A percentile compares a stretch with the other conserved stretches of the same genome.
These are phyloP conservation scores for Pseudogymnoascus sp. DNA, from an alignment of 2,329 filamentous ascomycete genomes.

Conservation along the genomic window DNA sequence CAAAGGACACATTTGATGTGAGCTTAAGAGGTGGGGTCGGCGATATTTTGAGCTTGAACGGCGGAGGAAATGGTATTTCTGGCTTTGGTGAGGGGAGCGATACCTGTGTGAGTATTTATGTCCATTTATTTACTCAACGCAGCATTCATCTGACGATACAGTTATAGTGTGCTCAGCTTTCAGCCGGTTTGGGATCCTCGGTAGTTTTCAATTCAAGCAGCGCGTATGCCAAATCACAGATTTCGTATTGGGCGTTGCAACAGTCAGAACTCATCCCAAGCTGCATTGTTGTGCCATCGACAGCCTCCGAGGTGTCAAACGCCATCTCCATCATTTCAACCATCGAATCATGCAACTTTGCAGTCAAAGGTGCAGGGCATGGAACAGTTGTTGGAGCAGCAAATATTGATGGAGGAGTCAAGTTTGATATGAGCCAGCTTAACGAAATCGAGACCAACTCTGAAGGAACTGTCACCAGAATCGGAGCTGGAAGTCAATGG, in stretches of 20 bases:
- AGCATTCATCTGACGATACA: not conserved
- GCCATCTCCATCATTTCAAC: conserved; percentile 26
- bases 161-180: not conserved
- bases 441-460: conserved; percentile 2
- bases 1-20: not conserved
- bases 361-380: conserved; percentile 11
- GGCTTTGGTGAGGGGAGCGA: not conserved
- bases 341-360: conserved; percentile 10
- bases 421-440: conserved; percentile 13
- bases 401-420: conserved; percentile 14
- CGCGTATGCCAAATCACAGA: not conserved
- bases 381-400: conserved; percentile 5
- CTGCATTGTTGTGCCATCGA: conserved; percentile 10
- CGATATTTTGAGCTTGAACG: not conserved
- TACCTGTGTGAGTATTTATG: not conserved
- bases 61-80: not conserved
- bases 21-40: not conserved
- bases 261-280: conserved; percentile 1
- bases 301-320: conserved; percentile 7
- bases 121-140: not conserved
- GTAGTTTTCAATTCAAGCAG: not conserved
- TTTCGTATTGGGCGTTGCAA: not conserved
- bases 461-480: not conserved
- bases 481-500: conserved; percentile 10
- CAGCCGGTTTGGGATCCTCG: not conserved